Evolutionary conservation across 2,329 filamentous ascomycete genomes (phyloP).

Genomic region (Cercospora sesami): DNA sequence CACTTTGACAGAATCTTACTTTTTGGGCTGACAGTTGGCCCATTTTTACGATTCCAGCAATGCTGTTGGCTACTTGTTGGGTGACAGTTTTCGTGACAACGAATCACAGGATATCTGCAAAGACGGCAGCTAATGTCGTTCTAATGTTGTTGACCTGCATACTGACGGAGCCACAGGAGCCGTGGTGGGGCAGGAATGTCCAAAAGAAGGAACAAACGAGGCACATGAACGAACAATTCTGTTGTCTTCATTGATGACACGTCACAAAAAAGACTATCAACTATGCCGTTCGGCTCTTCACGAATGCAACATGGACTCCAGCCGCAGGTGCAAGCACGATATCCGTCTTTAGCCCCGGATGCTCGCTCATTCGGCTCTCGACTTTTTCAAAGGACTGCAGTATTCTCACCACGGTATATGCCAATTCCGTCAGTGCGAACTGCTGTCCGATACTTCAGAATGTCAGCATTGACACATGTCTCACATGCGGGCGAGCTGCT

Average conservation of each 20-base stretch:
- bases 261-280: neutral
- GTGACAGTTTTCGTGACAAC: neutral
- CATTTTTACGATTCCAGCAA: neutral
- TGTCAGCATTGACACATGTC: neutral
- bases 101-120: neutral
- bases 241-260: neutral
- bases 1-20: neutral
- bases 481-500: neutral
- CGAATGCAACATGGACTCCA: conserved; percentile 44
- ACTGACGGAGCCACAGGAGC: neutral
- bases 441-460: conserved; percentile 45
- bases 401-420: conserved; percentile 50
- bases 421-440: conserved; percentile 54
- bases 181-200: neutral
- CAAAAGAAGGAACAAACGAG: neutral
- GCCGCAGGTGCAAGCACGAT: conserved; percentile 51
- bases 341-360: conserved; percentile 47
- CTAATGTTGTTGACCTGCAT: neutral
- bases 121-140: neutral
- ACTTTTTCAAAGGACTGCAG: conserved; percentile 48
- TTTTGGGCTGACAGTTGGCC: neutral
- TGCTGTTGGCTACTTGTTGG: neutral
- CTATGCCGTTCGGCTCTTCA: conserved; percentile 17
- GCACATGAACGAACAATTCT: neutral
- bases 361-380: conserved; percentile 41